Base-by-base conservation (phyloP, 805 yeast species). In the Wickerhamiella azymoides region DNA sequence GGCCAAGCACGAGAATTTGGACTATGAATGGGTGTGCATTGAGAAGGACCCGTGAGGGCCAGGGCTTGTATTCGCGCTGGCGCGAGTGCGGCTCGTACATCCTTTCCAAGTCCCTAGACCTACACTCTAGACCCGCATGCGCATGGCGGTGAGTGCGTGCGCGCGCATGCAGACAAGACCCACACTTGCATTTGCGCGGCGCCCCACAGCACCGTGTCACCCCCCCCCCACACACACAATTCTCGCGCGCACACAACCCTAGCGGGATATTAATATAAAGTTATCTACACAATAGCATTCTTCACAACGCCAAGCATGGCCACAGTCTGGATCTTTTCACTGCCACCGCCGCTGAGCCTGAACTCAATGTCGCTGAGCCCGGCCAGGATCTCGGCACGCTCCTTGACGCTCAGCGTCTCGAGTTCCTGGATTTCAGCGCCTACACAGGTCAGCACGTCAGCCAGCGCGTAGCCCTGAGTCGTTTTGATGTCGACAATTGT, bases 291-390 rank as follows among this genome's bases (percentile, higher is more conserved):
- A 64, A 80, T 62, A 0, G 84, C 79, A 13, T 65, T 65, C 61
- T 86, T 88, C 28, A 92, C 76, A 6, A 80, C 84, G 0, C 95
- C 96, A 46, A 92, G 80, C 45, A 83, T 78, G 1, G 96, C 96
- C 57, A 92, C 82, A 38, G 84, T 74, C 58, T 89, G 96, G 27
- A 92, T 74, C 60, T 79, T 82, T 49, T 88, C 96, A 58, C 79
- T 83, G 2, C 97, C 96, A 9, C 98, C 99, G 60, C 77, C 79
- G 14, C 94, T 77, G 32, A 92, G 79, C 1, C 94, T 80, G 61
- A 88, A 89, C 64, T 92, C 98, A 19, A 92, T 75, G 48, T 89
- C 96, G 11, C 88, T 76, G 45, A 92, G 66, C 1, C 85, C 85
- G 51, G 73, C 72, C 47, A 85, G 66, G 5, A 89, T 68, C 13